These are phyloP conservation scores for Naganishia randhawae DNA, from an alignment of 768 basidiomycete species.

Conservation along the genomic window DNA sequence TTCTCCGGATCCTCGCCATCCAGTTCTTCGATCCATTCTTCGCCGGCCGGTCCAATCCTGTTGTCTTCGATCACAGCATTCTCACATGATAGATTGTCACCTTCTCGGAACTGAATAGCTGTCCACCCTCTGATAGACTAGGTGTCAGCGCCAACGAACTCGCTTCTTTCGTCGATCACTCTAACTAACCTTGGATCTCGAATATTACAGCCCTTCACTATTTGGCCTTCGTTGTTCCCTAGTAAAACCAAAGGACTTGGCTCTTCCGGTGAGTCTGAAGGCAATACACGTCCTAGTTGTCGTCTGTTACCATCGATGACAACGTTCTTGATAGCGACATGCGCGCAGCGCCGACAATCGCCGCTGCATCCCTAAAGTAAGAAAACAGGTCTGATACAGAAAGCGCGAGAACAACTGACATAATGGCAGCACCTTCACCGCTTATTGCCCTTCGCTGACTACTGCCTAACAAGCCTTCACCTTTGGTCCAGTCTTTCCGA, in stretches of 20 bases:
- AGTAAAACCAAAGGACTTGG: conserved; percentile 39
- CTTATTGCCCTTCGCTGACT: conserved; percentile 34
- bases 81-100: conserved; percentile 47
- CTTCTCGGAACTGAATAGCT: conserved; percentile 50
- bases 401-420: background rate
- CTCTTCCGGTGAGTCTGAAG: conserved; percentile 12
- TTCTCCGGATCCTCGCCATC: conserved; percentile 51
- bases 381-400: background rate
- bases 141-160: background rate
- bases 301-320: conserved; percentile 49
- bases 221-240: conserved; percentile 49
- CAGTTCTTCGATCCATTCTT: conserved; percentile 47
- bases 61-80: conserved; percentile 48
- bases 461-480: conserved; percentile 24
- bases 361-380: conserved; percentile 30
- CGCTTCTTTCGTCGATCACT: too few species aligned
- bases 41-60: conserved; percentile 51
- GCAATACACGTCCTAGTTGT: conserved; percentile 44
- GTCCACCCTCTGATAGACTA: conserved; percentile 44
- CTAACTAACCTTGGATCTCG: conserved; percentile 39
- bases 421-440: conserved; percentile 36
- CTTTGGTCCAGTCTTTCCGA: conserved; percentile 25
- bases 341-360: conserved; percentile 50
- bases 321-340: conserved; percentile 43
- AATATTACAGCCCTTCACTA: conserved; percentile 39